Conservation (phyloP, 2,329 filamentous ascomycete genomes). For the Fusarium devonianum region DNA sequence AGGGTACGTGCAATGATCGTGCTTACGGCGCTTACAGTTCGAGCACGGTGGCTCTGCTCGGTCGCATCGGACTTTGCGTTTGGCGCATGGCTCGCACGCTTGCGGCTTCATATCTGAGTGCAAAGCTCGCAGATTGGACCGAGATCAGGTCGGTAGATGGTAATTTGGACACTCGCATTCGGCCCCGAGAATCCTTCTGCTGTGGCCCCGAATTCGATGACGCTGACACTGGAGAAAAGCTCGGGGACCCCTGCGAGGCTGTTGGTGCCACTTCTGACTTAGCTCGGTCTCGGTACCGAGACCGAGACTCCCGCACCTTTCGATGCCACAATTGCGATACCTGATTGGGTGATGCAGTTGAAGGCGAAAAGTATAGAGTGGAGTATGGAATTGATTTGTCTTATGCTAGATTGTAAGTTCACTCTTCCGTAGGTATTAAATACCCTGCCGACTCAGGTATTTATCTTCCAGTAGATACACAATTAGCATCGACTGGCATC, state of each 20-base stretch:
- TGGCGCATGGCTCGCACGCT: slow-evolving; percentile 27
- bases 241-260: slow-evolving; percentile 14
- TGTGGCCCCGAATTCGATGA: slow-evolving; percentile 9
- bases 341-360: not conserved
- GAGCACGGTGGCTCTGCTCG: slow-evolving; percentile 19
- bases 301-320: not conserved
- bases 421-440: too few relatives aligned
- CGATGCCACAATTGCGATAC: too few relatives aligned
- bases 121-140: not conserved
- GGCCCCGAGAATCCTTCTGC: not conserved
- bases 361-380: not conserved
- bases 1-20: slow-evolving; percentile 20
- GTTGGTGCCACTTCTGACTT: not conserved
- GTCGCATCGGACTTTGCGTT: slow-evolving; percentile 25
- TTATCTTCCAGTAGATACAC: too few relatives aligned
- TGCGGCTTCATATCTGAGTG: slow-evolving; percentile 5
- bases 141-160: not conserved
- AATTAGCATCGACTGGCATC: too few relatives aligned
- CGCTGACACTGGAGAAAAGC: slow-evolving; percentile 15
- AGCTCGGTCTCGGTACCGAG: slow-evolving; percentile 29
- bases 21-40: slow-evolving; percentile 21
- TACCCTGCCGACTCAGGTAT: too few relatives aligned
- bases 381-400: slow-evolving; percentile 9
- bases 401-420: too few relatives aligned
- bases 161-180: not conserved